phyloP scores from a whole-genome alignment of 371 early-diverging fungal species.

The Mucor indicus region DNA sequence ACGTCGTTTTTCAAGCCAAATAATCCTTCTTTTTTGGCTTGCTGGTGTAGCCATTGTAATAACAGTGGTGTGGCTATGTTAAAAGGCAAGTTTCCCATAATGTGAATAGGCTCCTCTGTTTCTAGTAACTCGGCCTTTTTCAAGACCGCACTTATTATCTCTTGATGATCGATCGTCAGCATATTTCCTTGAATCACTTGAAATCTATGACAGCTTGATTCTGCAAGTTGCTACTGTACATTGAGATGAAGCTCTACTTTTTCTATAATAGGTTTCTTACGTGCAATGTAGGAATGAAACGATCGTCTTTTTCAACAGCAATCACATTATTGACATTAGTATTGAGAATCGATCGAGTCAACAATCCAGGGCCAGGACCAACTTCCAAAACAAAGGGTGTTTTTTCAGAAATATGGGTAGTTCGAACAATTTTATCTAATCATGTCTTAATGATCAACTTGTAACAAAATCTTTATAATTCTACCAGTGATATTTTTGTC shows the following conservation, averaged over 20 bases:
- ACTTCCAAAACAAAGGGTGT: constrained; percentile 79
- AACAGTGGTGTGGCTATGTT: constrained; percentile 74
- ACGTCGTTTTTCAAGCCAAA: constrained; percentile 49
- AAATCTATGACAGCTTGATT: constrained; percentile 51
- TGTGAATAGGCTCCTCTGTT: constrained; percentile 28
- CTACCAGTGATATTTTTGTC: constrained; percentile 83
- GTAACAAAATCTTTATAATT: too few relatives aligned
- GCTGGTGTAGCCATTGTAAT: constrained; percentile 70
- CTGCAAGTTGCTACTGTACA: constrained; percentile 58
- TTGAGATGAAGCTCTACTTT: neutral
- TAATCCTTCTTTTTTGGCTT: constrained; percentile 54
- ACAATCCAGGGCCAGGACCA: constrained; percentile 81
- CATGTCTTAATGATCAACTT: too few relatives aligned
- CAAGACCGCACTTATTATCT: constrained; percentile 28
- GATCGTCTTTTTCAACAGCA: constrained; percentile 76
- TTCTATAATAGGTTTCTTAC: constrained; percentile 33
- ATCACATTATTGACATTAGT: constrained; percentile 64
- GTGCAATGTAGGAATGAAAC: constrained; percentile 69
- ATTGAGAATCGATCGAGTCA: constrained; percentile 78
- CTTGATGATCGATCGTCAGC: constrained; percentile 53
- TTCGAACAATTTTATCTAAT: constrained; percentile 67
- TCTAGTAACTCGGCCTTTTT: neutral
- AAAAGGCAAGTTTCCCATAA: constrained; percentile 84
- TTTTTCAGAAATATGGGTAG: constrained; percentile 53
- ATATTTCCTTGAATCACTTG: constrained; percentile 68